Evolutionary conservation across 768 basidiomycete species (phyloP), one percentile per base, ranked within the genome.

Genomic region (Sporobolomyces pararoseus): DNA sequence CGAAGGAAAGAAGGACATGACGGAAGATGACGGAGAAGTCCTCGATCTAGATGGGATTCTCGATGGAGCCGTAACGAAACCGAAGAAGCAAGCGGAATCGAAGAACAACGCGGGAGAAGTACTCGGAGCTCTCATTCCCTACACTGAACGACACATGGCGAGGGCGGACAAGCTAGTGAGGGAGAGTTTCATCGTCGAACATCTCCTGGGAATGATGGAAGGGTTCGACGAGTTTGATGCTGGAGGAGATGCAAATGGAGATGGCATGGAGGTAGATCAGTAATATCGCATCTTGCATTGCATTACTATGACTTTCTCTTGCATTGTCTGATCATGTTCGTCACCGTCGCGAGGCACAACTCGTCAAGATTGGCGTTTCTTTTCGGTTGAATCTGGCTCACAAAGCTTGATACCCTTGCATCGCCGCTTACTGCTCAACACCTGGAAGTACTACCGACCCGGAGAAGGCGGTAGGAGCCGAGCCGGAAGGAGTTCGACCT

Each of bases 131-230:
- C 81, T 97, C 63, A 85, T 97, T 59, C 93, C 96, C 16, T 99
- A 98, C 78, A 94, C 94, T 13, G 91, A 95, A 78, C 84, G 96
- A 60, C 96, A 99, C 81, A 85, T 94, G 50, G 81, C 87, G 44
- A 83, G 94, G 74, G 84, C 93, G 79, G 91, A 94, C 67, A 85
- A 86, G 77, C 80, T 96, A 64, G 85, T 96, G 37, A 91, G 96
- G 81, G 96, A 98, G 77, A 96, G 91, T 78, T 98, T 92, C 76
- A 87, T 96, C 71, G 85, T 99, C 64, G 96, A 99, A 53, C 73
- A 74, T 21, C n/a, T 74, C 21, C 46, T 74, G 16, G 68, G 73
- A 19, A 67, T 70, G 73, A 74, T 74, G 73, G 73, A 74, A 50
- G 64, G 65, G 13, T 74, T 70, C 44, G 73, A 74, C 47, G 72